Percentiles rank a stretch among this genome's conserved stretches.
Evolutionary conservation across 352 stramenopile species (phyloP).

Genomic region (Globisporangium lucens): DNA sequence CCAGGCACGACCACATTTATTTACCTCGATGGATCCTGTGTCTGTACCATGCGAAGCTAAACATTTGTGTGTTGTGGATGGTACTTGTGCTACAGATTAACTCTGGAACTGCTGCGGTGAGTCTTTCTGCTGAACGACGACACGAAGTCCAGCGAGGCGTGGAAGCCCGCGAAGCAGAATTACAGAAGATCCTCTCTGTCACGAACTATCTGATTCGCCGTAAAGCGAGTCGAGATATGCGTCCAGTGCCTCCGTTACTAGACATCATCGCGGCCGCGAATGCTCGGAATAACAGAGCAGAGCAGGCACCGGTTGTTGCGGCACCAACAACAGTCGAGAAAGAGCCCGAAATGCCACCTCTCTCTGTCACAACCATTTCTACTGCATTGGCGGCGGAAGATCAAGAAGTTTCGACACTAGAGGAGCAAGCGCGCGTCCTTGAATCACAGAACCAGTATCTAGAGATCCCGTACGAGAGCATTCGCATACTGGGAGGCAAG

Average conservation of each 20-base stretch:
- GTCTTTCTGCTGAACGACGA: constrained; percentile 77
- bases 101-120: constrained; percentile 72
- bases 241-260: constrained; percentile 10
- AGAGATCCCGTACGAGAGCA: constrained; percentile 86
- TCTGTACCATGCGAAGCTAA: too few relatives aligned
- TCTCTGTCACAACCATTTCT: constrained; percentile 30
- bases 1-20: constrained; percentile 15
- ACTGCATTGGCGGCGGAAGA: constrained; percentile 39
- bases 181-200: constrained; percentile 79
- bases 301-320: constrained; percentile 7
- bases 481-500: constrained; percentile 81
- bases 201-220: constrained; percentile 80
- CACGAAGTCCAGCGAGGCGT: constrained; percentile 87
- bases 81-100: constrained; percentile 45
- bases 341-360: constrained; percentile 34
- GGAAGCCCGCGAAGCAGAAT: constrained; percentile 76
- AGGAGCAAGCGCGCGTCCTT: constrained; percentile 80
- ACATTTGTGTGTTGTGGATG: too few relatives aligned
- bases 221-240: constrained; percentile 47
- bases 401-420: constrained; percentile 59
- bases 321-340: constrained; percentile 24
- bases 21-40: too few relatives aligned
- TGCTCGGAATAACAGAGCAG: constrained; percentile 11
- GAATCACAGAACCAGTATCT: constrained; percentile 86
- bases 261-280: constrained; percentile 22